phyloP scores from a whole-genome alignment of 148 eudicot species.

The Rhododendron molle region DNA sequence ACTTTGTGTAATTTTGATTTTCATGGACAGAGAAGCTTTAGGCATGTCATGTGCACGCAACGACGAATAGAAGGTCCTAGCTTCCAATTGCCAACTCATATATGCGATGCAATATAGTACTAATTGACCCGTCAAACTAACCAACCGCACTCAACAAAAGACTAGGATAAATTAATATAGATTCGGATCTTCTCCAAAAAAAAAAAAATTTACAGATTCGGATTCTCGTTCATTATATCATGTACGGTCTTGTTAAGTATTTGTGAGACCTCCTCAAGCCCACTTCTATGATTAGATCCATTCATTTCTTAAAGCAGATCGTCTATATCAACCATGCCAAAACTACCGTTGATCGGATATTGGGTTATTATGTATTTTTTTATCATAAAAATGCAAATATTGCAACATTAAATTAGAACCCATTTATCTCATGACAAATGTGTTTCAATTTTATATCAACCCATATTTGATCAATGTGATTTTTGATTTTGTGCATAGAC shows the following conservation, averaged over 20 bases:
- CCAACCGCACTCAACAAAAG: not conserved
- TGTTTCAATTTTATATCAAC: too few species aligned
- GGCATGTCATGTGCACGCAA: not conserved
- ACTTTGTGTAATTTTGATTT: not conserved
- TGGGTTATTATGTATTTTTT: too few species aligned
- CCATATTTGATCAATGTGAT: too few species aligned
- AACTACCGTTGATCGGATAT: not conserved
- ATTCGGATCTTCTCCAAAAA: not conserved
- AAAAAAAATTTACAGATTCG: not conserved
- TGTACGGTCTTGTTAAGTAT: not conserved
- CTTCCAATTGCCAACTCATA: conserved; percentile 9
- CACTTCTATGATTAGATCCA: not conserved
- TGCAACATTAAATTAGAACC: too few species aligned
- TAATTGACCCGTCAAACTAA: conserved; percentile 6
- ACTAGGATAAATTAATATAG: not conserved
- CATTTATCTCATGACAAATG: not conserved
- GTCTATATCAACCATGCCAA: not conserved
- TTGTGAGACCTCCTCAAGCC: not conserved
- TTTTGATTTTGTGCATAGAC: not conserved
- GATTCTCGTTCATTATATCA: not conserved
- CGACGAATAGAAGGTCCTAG: not conserved
- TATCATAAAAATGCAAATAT: too few species aligned
- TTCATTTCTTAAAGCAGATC: not conserved
- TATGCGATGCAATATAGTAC: not conserved
- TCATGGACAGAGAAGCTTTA: not conserved